Evolutionary conservation across 2,329 filamentous ascomycete species (phyloP), one percentile per base, ranked within the genome.

Genomic region (Colletotrichum sp.): DNA sequence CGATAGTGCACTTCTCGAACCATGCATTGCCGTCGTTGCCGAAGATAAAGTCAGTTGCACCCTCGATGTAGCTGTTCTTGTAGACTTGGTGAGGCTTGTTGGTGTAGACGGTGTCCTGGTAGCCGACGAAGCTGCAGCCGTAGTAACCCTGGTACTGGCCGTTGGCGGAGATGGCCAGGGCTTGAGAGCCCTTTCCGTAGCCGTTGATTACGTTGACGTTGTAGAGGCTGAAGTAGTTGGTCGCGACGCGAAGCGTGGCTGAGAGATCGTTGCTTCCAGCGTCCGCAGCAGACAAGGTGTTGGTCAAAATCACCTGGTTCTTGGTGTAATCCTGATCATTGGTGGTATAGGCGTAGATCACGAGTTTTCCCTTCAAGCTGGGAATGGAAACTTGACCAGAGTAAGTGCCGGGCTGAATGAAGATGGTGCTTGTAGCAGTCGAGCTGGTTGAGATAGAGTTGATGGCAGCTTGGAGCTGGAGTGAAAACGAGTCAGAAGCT

Each of bases 351-450:
- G 92, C 92, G 76, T 91, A 91, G 74, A 92, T 87, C 18, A 89
- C 88, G 36, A 92, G 84, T 15, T 87, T 83, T 3, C 88, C 89
- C 8, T 84, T 85, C 67, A 90, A 87, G 0, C 82, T 80, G 7
- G 87, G 82, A 30, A 93, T 86, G 71, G 88, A 89, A 52, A 93
- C 90, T 79, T 92, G 91, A 80, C 92, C 91, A 18, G 84, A 85
- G 85, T 92, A 93, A n/a, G 89, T 92, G 5, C 91, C 91, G 83
- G 93, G 93, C 39, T 90, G 91, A 81, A 94, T 90, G 85, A 93
- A 94, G 83, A 94, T 92, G 79, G 88, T 90, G 73, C 92, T 90
- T 1, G 86, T 85, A 0, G 83, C 78, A 2, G 88, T 87, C 5
- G 87, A 86, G 3, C 86, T 85, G 0, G 88, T 89, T 24, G 88